Evolutionary conservation across 768 basidiomycete species (phyloP).

Genomic region (Lactarius sanguifluus): DNA sequence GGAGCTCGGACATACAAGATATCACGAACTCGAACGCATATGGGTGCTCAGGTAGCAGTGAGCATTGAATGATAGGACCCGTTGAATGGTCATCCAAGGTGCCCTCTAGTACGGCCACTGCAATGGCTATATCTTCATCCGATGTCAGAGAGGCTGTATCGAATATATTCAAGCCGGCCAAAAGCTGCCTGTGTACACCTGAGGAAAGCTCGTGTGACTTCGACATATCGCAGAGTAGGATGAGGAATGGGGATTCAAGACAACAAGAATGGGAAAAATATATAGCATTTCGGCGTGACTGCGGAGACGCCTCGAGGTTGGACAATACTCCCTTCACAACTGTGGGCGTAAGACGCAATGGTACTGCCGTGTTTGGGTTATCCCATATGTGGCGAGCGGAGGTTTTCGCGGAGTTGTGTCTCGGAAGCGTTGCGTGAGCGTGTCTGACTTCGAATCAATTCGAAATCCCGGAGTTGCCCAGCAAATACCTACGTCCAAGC

Average conservation of each 20-base stretch:
- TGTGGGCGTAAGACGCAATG: constrained; percentile 5
- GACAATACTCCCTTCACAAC: not conserved
- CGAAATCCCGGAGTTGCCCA: no score
- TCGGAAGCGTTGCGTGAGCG: not conserved
- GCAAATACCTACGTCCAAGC: no score
- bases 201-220: not conserved
- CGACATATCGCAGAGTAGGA: not conserved
- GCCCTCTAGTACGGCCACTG: constrained; percentile 7
- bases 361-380: constrained; percentile 14
- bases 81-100: constrained; percentile 10
- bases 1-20: not conserved
- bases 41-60: constrained; percentile 10
- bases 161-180: constrained; percentile 13
- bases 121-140: constrained; percentile 1
- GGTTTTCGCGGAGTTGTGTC: not conserved
- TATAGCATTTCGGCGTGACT: not conserved
- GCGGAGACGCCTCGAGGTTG: constrained; percentile 9
- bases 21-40: constrained; percentile 21
- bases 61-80: constrained; percentile 8
- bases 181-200: constrained; percentile 11
- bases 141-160: constrained; percentile 6
- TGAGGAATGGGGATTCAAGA: not conserved
- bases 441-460: not conserved
- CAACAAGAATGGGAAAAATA: not conserved
- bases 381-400: constrained; percentile 1